A percentile compares a stretch with the other conserved stretches of the same genome.
Evolutionary conservation across 2,329 filamentous ascomycete genomes (phyloP).

Genomic region (Sclerotinia borealis): DNA sequence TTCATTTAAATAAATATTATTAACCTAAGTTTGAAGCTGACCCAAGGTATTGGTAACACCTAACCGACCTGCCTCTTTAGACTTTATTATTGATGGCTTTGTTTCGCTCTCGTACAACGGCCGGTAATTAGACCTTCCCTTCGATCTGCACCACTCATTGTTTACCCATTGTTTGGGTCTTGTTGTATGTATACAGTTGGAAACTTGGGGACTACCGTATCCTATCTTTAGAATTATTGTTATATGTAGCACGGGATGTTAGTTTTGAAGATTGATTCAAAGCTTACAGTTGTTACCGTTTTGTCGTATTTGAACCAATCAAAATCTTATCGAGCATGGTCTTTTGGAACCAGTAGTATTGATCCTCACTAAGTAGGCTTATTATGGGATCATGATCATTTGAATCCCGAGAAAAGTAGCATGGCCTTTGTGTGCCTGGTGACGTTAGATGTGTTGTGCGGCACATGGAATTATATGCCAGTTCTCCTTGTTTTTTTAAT

Average conservation of each 20-base stretch:
- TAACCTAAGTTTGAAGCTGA: background rate
- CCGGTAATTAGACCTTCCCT: constrained; percentile 7
- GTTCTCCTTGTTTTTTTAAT: background rate
- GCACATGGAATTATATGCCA: background rate
- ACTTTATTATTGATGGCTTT: no score
- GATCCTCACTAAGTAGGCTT: background rate
- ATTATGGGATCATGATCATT: background rate
- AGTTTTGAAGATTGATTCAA: constrained; percentile 4
- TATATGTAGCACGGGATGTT: background rate
- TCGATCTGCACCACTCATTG: background rate
- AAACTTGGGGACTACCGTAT: background rate
- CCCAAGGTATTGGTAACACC: constrained; percentile 11
- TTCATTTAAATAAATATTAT: background rate
- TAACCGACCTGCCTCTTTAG: constrained; percentile 3
- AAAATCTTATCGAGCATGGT: background rate
- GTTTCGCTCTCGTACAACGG: background rate
- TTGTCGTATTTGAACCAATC: constrained; percentile 8
- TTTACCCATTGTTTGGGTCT: constrained; percentile 7
- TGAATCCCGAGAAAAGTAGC: background rate
- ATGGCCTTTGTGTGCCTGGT: background rate
- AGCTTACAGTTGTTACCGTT: background rate
- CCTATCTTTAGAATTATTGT: constrained; percentile 7
- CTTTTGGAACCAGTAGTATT: background rate
- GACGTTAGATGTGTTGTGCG: constrained; percentile 4
- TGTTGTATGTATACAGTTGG: background rate